These are phyloP conservation scores for Ogataea salicorniae DNA, from an alignment of 805 yeast species.

Conservation along the genomic window DNA sequence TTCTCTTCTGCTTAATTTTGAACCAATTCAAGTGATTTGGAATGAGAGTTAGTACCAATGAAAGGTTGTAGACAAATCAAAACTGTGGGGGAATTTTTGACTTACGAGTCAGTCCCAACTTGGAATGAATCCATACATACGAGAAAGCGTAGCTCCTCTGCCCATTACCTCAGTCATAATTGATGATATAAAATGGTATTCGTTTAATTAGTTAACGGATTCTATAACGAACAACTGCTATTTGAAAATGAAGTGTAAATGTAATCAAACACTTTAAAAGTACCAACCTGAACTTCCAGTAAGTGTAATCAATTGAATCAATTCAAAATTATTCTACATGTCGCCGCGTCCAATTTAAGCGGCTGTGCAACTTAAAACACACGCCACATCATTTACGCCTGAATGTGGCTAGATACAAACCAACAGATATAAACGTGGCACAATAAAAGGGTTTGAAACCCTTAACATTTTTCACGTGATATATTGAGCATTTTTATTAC, in stretches of 20 bases:
- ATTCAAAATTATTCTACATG: neutral
- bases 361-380: too few relatives aligned
- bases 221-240: neutral
- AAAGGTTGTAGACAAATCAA: too few relatives aligned
- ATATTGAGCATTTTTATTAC: too few relatives aligned
- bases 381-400: neutral
- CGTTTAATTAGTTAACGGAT: neutral
- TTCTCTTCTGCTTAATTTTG: constrained; percentile 11
- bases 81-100: too few relatives aligned
- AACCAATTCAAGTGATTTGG: neutral
- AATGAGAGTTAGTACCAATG: neutral
- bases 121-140: constrained; percentile 9
- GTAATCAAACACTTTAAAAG: neutral
- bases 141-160: constrained; percentile 24
- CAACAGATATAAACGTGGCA: neutral
- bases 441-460: constrained; percentile 1
- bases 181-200: constrained; percentile 11
- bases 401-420: neutral
- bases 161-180: constrained; percentile 18
- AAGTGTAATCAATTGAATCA: neutral
- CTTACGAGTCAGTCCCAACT: too few relatives aligned
- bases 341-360: too few relatives aligned
- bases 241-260: neutral
- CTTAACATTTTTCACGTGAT: neutral
- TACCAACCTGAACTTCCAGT: neutral